These are phyloP conservation scores for Vigna angularis DNA, from an alignment of 306 rosid species.

Conservation along the genomic window DNA sequence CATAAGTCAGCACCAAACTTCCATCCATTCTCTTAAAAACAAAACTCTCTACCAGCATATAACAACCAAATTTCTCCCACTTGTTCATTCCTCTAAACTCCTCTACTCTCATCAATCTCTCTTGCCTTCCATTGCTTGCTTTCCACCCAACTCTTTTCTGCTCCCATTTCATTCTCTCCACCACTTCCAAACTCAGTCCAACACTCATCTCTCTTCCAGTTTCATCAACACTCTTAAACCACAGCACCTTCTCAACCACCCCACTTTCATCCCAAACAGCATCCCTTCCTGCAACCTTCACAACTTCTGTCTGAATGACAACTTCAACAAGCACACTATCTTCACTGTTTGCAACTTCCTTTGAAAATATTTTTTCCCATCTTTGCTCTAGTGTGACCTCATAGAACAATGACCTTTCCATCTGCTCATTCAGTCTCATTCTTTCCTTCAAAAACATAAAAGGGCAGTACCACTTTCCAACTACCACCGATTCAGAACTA, in stretches of 20 bases:
- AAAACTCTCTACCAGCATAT: conserved; percentile 64
- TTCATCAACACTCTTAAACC: conserved; percentile 55
- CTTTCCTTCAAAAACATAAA: conserved; percentile 59
- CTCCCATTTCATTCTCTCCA: conserved; percentile 41
- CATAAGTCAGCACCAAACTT: conserved; percentile 50
- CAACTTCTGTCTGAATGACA: conserved; percentile 43
- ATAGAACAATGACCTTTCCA: conserved; percentile 50
- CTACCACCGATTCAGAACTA: conserved; percentile 33
- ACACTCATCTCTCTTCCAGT: conserved; percentile 35
- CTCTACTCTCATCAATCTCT: conserved; percentile 9
- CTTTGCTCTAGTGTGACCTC: conserved; percentile 57
- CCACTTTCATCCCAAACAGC: conserved; percentile 36
- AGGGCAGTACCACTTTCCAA: conserved; percentile 69
- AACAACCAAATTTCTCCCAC: conserved; percentile 53
- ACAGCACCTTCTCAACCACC: not conserved
- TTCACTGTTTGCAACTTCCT: not conserved
- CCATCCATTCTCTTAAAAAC: conserved; percentile 58
- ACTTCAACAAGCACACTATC: conserved; percentile 48
- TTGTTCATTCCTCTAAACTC: not conserved
- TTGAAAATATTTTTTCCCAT: conserved; percentile 52
- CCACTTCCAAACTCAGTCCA: conserved; percentile 48
- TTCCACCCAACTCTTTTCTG: conserved; percentile 34
- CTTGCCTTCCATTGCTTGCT: conserved; percentile 11
- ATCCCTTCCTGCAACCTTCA: conserved; percentile 37
- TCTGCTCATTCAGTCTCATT: conserved; percentile 41